Evolutionary conservation across 768 basidiomycete species (phyloP).

Genomic region (Dioszegia aurantiaca): DNA sequence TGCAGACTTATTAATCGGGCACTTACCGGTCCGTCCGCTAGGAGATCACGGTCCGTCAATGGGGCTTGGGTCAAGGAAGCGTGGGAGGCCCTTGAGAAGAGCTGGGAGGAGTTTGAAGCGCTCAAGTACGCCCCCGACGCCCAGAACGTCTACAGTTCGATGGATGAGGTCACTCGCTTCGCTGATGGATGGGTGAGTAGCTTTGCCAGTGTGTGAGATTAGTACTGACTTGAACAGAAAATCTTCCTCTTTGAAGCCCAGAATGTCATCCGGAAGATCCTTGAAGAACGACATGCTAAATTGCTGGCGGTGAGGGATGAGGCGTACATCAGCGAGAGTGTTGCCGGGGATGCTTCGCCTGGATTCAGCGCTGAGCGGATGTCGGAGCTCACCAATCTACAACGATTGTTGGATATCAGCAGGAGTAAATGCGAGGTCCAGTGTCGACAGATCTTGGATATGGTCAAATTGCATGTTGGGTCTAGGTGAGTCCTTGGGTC

Average conservation of each 20-base stretch:
- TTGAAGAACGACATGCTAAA: slow-evolving; percentile 61
- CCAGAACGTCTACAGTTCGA: slow-evolving; percentile 51
- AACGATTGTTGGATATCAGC: slow-evolving; percentile 15
- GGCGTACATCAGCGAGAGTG: slow-evolving; percentile 28
- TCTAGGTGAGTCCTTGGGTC: slow-evolving; percentile 43
- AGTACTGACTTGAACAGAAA: slow-evolving; percentile 52
- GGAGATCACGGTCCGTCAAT: slow-evolving; percentile 62
- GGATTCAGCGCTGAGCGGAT: neutral
- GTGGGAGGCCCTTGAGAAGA: slow-evolving; percentile 78
- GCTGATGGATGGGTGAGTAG: slow-evolving; percentile 74
- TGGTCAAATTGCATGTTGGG: slow-evolving; percentile 58
- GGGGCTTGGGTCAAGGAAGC: slow-evolving; percentile 67
- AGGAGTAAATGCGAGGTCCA: slow-evolving; percentile 20
- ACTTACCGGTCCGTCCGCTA: slow-evolving; percentile 74
- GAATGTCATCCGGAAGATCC: slow-evolving; percentile 79
- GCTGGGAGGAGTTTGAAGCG: slow-evolving; percentile 78
- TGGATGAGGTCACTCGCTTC: slow-evolving; percentile 64
- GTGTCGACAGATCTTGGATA: slow-evolving; percentile 38
- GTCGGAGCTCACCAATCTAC: slow-evolving; percentile 4
- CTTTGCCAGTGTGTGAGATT: neutral
- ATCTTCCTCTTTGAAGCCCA: slow-evolving; percentile 87
- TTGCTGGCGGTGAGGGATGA: slow-evolving; percentile 18
- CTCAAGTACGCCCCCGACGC: slow-evolving; percentile 53
- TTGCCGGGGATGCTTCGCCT: neutral
- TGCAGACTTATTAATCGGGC: slow-evolving; percentile 75